phyloP scores from a whole-genome alignment of 495 filamentous ascomycete genomes.

The Hypomontagnella submonticulosa region DNA sequence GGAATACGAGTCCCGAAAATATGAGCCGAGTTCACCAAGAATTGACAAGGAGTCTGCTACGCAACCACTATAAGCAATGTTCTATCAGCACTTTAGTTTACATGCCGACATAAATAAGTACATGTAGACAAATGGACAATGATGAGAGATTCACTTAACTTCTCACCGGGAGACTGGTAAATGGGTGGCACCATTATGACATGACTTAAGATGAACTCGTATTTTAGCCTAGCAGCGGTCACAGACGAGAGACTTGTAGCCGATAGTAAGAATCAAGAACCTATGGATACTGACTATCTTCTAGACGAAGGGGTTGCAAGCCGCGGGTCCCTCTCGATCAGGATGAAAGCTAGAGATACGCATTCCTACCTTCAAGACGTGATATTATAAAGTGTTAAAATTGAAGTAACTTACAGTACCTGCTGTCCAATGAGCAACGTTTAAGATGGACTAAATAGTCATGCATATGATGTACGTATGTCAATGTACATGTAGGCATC shows the following conservation, averaged over 20 bases:
- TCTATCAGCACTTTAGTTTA: neutral
- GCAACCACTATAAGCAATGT: too few species aligned
- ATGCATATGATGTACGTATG: slow-evolving; percentile 23
- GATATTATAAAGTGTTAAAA: too few species aligned
- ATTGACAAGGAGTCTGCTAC: too few species aligned
- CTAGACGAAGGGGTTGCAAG: neutral
- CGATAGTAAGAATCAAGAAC: too few species aligned
- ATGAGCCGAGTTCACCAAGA: too few species aligned
- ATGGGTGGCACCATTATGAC: neutral
- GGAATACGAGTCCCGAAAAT: too few species aligned
- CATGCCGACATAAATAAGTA: neutral
- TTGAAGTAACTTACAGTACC: neutral
- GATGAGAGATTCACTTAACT: neutral
- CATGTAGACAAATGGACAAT: neutral
- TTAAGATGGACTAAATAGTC: slow-evolving; percentile 22
- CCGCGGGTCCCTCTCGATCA: neutral
- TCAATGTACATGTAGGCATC: slow-evolving; percentile 26
- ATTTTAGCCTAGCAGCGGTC: neutral
- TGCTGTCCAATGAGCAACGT: slow-evolving; percentile 22
- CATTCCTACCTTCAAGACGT: too few species aligned
- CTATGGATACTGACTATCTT: neutral
- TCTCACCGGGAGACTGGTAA: neutral
- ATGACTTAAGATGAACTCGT: slow-evolving; percentile 1
- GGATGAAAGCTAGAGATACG: too few species aligned
- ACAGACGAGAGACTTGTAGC: neutral